These are phyloP conservation scores for Tulasnella sp. DNA, from an alignment of 768 basidiomycete species.

Conservation along the genomic window DNA sequence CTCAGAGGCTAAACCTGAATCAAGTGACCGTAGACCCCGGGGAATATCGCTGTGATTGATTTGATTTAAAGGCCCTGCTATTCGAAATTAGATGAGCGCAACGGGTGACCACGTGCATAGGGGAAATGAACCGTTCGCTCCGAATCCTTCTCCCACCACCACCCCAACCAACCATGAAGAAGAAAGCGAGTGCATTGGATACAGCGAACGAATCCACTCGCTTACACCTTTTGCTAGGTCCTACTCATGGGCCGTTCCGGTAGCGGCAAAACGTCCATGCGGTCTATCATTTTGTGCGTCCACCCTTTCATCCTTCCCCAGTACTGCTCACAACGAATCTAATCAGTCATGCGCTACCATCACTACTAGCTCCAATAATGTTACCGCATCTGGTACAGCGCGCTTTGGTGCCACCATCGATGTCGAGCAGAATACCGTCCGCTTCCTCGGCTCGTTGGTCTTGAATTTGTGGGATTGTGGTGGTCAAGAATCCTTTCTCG, in stretches of 20 bases:
- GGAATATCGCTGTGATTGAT: background rate
- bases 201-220: background rate
- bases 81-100: no score
- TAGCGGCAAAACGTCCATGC: conserved; percentile 77
- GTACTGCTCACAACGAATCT: conserved; percentile 8
- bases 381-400: conserved; percentile 69
- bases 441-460: conserved; percentile 90
- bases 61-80: background rate
- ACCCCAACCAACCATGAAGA: conserved; percentile 22
- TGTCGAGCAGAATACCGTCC: conserved; percentile 94
- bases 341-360: background rate
- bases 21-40: background rate
- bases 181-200: conserved; percentile 24
- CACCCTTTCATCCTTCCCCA: conserved; percentile 7
- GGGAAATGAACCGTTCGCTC: no score
- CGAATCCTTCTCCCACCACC: background rate
- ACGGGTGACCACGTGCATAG: no score
- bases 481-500: conserved; percentile 96
- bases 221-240: conserved; percentile 41
- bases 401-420: conserved; percentile 94
- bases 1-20: background rate
- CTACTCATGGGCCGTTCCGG: conserved; percentile 92
- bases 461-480: conserved; percentile 99
- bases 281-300: conserved; percentile 93
- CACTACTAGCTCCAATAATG: conserved; percentile 72